phyloP scores from a whole-genome alignment of 2,329 filamentous ascomycete species.

The Trichoderma koningiopsis region DNA sequence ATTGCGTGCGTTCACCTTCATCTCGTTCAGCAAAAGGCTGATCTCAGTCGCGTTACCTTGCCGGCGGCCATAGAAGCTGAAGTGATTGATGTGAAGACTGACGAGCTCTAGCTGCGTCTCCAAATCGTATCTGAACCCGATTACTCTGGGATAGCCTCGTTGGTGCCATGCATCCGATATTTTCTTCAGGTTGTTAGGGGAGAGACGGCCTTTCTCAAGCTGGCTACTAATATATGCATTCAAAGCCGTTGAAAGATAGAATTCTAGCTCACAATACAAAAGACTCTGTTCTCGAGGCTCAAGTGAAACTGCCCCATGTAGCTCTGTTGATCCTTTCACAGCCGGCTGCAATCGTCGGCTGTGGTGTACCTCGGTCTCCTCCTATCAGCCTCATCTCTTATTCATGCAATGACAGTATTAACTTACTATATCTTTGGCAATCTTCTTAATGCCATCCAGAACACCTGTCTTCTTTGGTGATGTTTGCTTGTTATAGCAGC shows the following conservation, averaged over 20 bases:
- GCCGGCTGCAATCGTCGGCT: constrained; percentile 38
- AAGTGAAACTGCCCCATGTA: constrained; percentile 52
- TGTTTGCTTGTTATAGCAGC: constrained; percentile 32
- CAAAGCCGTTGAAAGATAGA: constrained; percentile 52
- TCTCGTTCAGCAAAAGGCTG: constrained; percentile 51
- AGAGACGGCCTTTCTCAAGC: constrained; percentile 57
- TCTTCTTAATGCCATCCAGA: constrained; percentile 52
- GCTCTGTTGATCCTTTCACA: constrained; percentile 34
- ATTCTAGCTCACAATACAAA: constrained; percentile 62
- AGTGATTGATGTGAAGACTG: constrained; percentile 51
- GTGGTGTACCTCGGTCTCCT: constrained; percentile 43
- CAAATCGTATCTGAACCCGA: constrained; percentile 61
- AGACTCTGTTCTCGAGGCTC: constrained; percentile 59
- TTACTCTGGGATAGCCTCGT: constrained; percentile 56
- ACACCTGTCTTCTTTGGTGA: constrained; percentile 46
- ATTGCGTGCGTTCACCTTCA: constrained; percentile 54
- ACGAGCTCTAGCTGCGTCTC: constrained; percentile 63
- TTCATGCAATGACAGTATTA: background rate
- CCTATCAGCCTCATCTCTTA: constrained; percentile 26
- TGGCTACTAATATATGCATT: constrained; percentile 56
- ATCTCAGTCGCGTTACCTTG: constrained; percentile 49
- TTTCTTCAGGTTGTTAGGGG: constrained; percentile 53
- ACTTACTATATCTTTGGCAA: constrained; percentile 57
- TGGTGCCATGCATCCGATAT: constrained; percentile 55
- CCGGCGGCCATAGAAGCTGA: constrained; percentile 56